Base-by-base conservation (phyloP, 768 basidiomycete species). In the Termitomyces titanicus region DNA sequence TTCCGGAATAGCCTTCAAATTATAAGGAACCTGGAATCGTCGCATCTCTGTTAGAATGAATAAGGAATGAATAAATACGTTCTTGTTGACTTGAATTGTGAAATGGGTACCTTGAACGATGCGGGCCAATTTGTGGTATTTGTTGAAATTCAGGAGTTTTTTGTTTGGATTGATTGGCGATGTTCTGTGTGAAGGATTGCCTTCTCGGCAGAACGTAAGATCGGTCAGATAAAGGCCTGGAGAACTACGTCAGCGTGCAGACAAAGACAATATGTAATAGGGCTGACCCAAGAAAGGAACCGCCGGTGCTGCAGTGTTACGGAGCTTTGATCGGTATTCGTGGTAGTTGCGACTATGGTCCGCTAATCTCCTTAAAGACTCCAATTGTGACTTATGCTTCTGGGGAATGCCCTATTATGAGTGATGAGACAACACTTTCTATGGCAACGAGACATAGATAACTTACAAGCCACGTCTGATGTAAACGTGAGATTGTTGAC, bases 121-220 rank as follows among this genome's bases (percentile, higher is more conserved):
- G 64, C 86, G 79, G 33, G 88, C 88, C 55, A 95, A 79, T 67
- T 92, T 96, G 65, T 90, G 89, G 64, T 97, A 98, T 70, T 97
- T 96, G 71, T 95, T 96, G 66, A 97, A 94, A 71, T 99, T 99
- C 67, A 98, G 79, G 37, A 99, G 73, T 63, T 85, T 89, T 71
- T 91, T 86, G 55, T 80, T 80, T 1, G 88, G 77, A 51, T 85
- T 85, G 54, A 83, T 69, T 0, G 94, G 90, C 5, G 94, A 91
- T 15, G 85, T 81, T 60, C 96, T 82, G 62, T 88, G 78, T 13
- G 90, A 88, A 15, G 92, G 88, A 68, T 98, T 98, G 18, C 96
- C 96, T 65, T 98, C 96, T 38, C 90, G 84, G 66, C 93, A 96
- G 71, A 98, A 98, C 6, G 94, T 98, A 56, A 97, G 80, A 69